These are phyloP conservation scores for Singerocomus inundabilis DNA, from an alignment of 1,284 basidiomycete species.

Conservation along the genomic window DNA sequence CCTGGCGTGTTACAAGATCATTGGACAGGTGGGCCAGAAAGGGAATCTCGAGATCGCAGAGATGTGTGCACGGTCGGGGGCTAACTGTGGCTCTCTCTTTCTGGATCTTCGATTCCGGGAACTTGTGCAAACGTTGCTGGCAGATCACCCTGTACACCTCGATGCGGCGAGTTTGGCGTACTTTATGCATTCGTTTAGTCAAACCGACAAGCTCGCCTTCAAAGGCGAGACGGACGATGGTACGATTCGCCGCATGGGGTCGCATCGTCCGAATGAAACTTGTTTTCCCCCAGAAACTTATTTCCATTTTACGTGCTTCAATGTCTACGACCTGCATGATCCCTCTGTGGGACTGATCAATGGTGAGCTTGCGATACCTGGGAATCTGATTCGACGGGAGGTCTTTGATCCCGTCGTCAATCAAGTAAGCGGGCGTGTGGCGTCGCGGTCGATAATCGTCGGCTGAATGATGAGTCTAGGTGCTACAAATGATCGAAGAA, in stretches of 20 bases:
- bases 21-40: conserved; percentile 69
- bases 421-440: conserved; percentile 45
- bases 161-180: conserved; percentile 75
- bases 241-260: conserved; percentile 27
- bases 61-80: conserved; percentile 77
- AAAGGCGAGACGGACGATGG: conserved; percentile 70
- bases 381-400: conserved; percentile 68
- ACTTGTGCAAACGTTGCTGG: conserved; percentile 66
- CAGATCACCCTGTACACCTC: conserved; percentile 75
- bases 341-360: conserved; percentile 70
- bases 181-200: conserved; percentile 83
- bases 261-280: conserved; percentile 12
- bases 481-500: conserved; percentile 71
- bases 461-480: conserved; percentile 42
- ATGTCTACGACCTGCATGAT: conserved; percentile 74
- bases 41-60: conserved; percentile 79
- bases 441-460: conserved; percentile 15
- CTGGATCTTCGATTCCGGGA: conserved; percentile 80
- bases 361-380: conserved; percentile 77
- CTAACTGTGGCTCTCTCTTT: conserved; percentile 80
- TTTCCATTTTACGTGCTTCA: conserved; percentile 84
- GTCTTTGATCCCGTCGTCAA: conserved; percentile 80
- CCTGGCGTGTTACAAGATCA: conserved; percentile 76
- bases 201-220: conserved; percentile 80
- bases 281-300: conserved; percentile 62